Percentiles rank a stretch among this genome's conserved stretches.
These are phyloP conservation scores for Macadamia tetraphylla DNA, from an alignment of 164 flowering plant species.

Conservation along the genomic window DNA sequence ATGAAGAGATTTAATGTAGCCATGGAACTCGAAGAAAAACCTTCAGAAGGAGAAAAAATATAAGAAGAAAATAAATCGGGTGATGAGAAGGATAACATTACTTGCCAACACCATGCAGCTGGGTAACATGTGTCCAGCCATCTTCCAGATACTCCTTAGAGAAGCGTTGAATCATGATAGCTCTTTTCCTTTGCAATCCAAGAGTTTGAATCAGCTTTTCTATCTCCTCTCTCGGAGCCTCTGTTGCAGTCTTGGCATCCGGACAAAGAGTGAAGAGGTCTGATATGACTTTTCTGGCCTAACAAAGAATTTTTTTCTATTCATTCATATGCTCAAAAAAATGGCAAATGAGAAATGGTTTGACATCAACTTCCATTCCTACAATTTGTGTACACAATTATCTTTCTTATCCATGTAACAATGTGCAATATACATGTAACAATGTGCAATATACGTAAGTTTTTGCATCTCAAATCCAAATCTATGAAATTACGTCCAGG, in stretches of 20 bases:
- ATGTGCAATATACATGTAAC: no score
- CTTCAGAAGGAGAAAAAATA: not conserved
- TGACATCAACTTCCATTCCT: no score
- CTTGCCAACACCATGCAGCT: slow-evolving; percentile 83
- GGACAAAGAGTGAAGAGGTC: slow-evolving; percentile 60
- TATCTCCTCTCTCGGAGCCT: slow-evolving; percentile 35
- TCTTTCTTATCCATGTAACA: no score
- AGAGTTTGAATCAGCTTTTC: slow-evolving; percentile 40
- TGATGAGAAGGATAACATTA: slow-evolving; percentile 15
- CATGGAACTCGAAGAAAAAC: not conserved
- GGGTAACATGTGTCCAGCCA: slow-evolving; percentile 69
- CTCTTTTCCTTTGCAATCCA: slow-evolving; percentile 64
- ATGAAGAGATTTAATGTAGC: not conserved
- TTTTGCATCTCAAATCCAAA: no score
- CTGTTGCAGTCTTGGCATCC: slow-evolving; percentile 53
- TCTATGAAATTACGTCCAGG: no score
- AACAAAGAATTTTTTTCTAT: slow-evolving; percentile 7
- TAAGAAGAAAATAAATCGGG: not conserved
- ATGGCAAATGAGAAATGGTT: no score
- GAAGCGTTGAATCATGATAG: slow-evolving; percentile 50
- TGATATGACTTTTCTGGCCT: slow-evolving; percentile 48
- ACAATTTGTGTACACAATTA: no score
- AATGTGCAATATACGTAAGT: no score
- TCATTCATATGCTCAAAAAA: not conserved
- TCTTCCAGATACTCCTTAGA: slow-evolving; percentile 60